A percentile compares a stretch with the other conserved stretches of the same genome.
Evolutionary conservation across 2,329 filamentous ascomycete species (phyloP).

Genomic region (Pseudogymnoascus sp.): DNA sequence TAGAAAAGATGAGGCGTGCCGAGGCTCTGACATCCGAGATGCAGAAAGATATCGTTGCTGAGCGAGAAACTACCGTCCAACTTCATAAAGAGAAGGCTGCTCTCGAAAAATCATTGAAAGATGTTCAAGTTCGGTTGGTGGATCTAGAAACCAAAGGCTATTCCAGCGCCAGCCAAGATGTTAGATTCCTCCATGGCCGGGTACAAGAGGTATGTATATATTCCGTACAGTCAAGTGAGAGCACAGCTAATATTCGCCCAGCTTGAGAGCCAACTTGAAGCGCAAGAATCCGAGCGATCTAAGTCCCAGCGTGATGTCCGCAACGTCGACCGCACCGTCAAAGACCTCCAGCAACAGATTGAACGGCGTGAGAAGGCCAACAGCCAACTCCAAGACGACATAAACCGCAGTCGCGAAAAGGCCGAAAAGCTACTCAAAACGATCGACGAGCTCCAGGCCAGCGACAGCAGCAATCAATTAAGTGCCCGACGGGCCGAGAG

Average conservation of each 20-base stretch:
- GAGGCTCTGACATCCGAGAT: slow-evolving; percentile 82
- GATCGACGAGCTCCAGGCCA: slow-evolving; percentile 88
- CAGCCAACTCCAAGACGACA: slow-evolving; percentile 70
- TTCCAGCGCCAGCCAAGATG: slow-evolving; percentile 86
- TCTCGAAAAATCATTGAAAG: slow-evolving; percentile 83
- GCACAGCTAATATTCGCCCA: slow-evolving; percentile 35
- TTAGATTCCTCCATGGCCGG: slow-evolving; percentile 86
- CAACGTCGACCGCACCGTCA: slow-evolving; percentile 88
- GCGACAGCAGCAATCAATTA: slow-evolving; percentile 74
- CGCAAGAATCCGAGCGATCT: slow-evolving; percentile 68
- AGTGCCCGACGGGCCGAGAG: slow-evolving; percentile 78
- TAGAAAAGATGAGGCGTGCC: slow-evolving; percentile 94
- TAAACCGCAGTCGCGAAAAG: slow-evolving; percentile 80
- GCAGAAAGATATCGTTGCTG: slow-evolving; percentile 82
- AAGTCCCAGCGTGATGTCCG: slow-evolving; percentile 81
- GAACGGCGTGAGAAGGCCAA: slow-evolving; percentile 89
- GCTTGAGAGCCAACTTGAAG: slow-evolving; percentile 82
- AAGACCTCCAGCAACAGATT: slow-evolving; percentile 85
- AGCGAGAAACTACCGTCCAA: slow-evolving; percentile 72
- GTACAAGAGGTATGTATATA: slow-evolving; percentile 75
- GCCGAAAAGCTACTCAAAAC: slow-evolving; percentile 79
- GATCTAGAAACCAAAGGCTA: slow-evolving; percentile 97
- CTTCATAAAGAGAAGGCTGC: slow-evolving; percentile 84
- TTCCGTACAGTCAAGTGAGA: slow-evolving; percentile 9
- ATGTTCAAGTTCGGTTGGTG: slow-evolving; percentile 80